Evolutionary conservation across 2,329 filamentous ascomycete species (phyloP).

Genomic region (Teratosphaeria viscida): DNA sequence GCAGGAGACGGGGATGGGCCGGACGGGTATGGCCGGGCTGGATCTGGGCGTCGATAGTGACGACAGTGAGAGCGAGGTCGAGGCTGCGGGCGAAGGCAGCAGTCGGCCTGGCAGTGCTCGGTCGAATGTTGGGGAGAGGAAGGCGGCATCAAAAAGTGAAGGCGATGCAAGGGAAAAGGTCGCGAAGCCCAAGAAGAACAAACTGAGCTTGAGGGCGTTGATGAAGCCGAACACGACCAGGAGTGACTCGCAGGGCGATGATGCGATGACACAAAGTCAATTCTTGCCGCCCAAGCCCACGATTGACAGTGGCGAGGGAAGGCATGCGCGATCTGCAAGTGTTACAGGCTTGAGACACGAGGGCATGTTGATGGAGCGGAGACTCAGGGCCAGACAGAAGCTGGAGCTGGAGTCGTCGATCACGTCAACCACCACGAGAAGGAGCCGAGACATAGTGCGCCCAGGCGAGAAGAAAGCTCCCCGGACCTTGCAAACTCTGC

Average conservation of each 20-base stretch:
- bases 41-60: slow-evolving; percentile 77
- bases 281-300: slow-evolving; percentile 13
- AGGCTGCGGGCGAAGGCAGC: slow-evolving; percentile 5
- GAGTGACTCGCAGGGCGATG: slow-evolving; percentile 21
- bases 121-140: slow-evolving; percentile 1
- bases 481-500: slow-evolving; percentile 9
- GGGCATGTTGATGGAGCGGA: slow-evolving; percentile 65
- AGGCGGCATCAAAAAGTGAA: not conserved
- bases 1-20: slow-evolving; percentile 39
- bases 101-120: slow-evolving; percentile 1
- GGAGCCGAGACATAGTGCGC: slow-evolving; percentile 12
- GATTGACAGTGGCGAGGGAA: not conserved
- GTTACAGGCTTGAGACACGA: slow-evolving; percentile 35
- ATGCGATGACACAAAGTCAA: slow-evolving; percentile 23
- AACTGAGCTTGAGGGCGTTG: slow-evolving; percentile 55
- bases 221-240: slow-evolving; percentile 41
- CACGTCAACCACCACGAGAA: slow-evolving; percentile 12
- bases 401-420: slow-evolving; percentile 20
- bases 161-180: not conserved
- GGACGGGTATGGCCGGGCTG: slow-evolving; percentile 34
- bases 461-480: slow-evolving; percentile 1
- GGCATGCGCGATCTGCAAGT: slow-evolving; percentile 7
- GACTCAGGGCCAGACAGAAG: slow-evolving; percentile 32
- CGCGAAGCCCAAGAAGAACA: slow-evolving; percentile 31
- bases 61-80: slow-evolving; percentile 46